A percentile compares a stretch with the other conserved stretches of the same genome.
These are phyloP conservation scores for Lasiosphaeriaceae sp. DNA, from an alignment of 495 filamentous ascomycete species.

Conservation along the genomic window DNA sequence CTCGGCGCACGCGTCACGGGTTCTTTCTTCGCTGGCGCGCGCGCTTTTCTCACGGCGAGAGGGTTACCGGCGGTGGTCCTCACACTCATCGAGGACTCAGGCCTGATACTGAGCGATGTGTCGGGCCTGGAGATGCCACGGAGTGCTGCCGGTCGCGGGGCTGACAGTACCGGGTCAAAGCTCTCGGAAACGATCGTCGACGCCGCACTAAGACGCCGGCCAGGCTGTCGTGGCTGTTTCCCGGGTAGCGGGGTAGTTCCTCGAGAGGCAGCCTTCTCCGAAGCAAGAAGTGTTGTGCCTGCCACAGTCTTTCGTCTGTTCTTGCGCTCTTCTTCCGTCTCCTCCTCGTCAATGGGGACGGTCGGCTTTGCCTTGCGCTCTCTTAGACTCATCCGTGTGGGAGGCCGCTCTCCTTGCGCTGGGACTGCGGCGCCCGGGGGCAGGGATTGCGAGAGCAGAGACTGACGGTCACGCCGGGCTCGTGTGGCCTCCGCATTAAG, in stretches of 20 bases:
- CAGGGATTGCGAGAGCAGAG: conserved; percentile 32
- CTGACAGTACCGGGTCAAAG: conserved; percentile 10
- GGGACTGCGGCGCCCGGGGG: conserved; percentile 31
- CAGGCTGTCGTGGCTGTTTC: conserved; percentile 22
- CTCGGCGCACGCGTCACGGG: conserved; percentile 28
- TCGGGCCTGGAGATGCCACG: conserved; percentile 28
- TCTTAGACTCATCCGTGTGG: conserved; percentile 66
- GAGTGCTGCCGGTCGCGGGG: conserved; percentile 12
- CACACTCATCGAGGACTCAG: conserved; percentile 36
- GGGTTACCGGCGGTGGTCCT: conserved; percentile 22
- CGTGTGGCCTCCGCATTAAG: conserved; percentile 63
- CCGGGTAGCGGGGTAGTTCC: conserved; percentile 34
- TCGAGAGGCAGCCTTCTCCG: conserved; percentile 42
- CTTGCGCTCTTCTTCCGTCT: conserved; percentile 50
- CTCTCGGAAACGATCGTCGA: conserved; percentile 30
- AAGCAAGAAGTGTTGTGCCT: conserved; percentile 43
- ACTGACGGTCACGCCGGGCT: conserved; percentile 59
- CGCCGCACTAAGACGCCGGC: conserved; percentile 37
- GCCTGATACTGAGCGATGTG: conserved; percentile 36
- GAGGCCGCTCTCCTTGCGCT: conserved; percentile 31
- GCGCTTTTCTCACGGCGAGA: conserved; percentile 30
- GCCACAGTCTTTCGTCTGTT: conserved; percentile 66
- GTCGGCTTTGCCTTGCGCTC: conserved; percentile 56
- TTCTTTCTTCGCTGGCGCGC: conserved; percentile 32
- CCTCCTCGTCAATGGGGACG: conserved; percentile 46